These are phyloP conservation scores for Rhizopus stolonifer DNA, from an alignment of 371 early-diverging fungal genomes.

Conservation along the genomic window DNA sequence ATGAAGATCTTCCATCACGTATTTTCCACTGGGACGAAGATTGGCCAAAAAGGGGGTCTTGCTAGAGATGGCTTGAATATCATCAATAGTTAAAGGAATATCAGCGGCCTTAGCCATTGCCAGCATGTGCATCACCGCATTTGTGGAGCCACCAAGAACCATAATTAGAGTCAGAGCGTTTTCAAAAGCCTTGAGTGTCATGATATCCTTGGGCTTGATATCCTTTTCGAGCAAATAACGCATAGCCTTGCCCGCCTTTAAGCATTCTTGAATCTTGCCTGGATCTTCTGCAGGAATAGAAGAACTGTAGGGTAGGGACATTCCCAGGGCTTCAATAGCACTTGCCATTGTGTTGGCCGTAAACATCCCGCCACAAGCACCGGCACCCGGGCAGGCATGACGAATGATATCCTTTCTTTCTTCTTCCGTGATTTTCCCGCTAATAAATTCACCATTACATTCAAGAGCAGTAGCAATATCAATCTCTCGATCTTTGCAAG, in stretches of 20 bases:
- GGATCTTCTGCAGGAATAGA: constrained; percentile 88
- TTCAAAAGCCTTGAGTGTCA: constrained; percentile 91
- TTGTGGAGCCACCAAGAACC: constrained; percentile 96
- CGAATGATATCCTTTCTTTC: constrained; percentile 82
- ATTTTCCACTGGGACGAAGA: constrained; percentile 93
- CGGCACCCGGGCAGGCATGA: constrained; percentile 92
- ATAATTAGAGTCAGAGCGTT: constrained; percentile 92
- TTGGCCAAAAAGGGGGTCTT: constrained; percentile 89
- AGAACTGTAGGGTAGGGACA: constrained; percentile 92
- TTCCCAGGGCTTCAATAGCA: constrained; percentile 96
- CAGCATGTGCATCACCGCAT: constrained; percentile 94
- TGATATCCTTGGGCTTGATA: constrained; percentile 90
- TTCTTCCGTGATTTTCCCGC: constrained; percentile 85
- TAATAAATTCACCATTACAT: constrained; percentile 85
- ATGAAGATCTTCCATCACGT: constrained; percentile 94
- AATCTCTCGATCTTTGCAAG: constrained; percentile 54
- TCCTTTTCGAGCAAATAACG: constrained; percentile 83
- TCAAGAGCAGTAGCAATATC: constrained; percentile 96
- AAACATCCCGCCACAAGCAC: constrained; percentile 97
- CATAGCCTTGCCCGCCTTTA: constrained; percentile 80
- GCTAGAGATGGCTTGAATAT: constrained; percentile 87
- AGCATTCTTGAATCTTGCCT: constrained; percentile 86
- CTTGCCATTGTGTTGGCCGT: constrained; percentile 98
- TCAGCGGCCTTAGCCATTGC: constrained; percentile 88
- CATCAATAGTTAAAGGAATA: constrained; percentile 82